Evolutionary conservation across 2,329 filamentous ascomycete species (phyloP), one percentile per base, ranked within the genome.

Genomic region (Claviceps sp.): DNA sequence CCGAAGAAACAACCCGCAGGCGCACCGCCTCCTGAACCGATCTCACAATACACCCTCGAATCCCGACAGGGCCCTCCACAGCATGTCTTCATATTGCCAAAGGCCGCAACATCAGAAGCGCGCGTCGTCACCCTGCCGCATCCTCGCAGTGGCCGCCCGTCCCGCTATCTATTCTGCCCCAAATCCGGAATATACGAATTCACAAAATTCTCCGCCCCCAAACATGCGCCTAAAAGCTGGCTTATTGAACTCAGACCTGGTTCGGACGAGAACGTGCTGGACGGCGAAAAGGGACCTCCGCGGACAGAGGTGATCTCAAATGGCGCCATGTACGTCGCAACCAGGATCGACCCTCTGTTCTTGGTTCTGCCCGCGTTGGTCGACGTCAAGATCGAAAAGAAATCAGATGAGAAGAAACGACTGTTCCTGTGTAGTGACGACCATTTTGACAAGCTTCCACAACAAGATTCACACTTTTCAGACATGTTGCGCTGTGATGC

Each of bases 321-420:
- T 44, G 81, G 88, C 37, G 82, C 89, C 54, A 70, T 97, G n/a
- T 85, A 86, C 60, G 69, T 97, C 54, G 88, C 91, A 8, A 95
- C 93, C 1, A 79, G 82, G 2, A 73, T 95, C 51, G 93, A 98
- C 65, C 78, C 87, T 5, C 63, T 96, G 3, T 97, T 97, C 69
- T 73, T 97, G 49, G 64, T 95, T 3, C 72, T 97, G 1, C 86
- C 91, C 0, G 77, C 82, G 4, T 74, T 97, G 1, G 69, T 72
- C 1, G 66, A 78, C 41, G 60, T 68, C 37, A 65, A 66, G 50
- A 50, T 62, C 3, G 58, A 69, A 13, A 72, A 72, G 46, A 60
- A 64, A 11, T 70, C 72, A 24, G 70, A 75, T 47, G 66, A 71
- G 2, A 62, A 69, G 42, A 86, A 82, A 61, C 76, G 76, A 44